Conservation (phyloP, 495 filamentous ascomycete species). For the Astrothelium subdiscretum region DNA sequence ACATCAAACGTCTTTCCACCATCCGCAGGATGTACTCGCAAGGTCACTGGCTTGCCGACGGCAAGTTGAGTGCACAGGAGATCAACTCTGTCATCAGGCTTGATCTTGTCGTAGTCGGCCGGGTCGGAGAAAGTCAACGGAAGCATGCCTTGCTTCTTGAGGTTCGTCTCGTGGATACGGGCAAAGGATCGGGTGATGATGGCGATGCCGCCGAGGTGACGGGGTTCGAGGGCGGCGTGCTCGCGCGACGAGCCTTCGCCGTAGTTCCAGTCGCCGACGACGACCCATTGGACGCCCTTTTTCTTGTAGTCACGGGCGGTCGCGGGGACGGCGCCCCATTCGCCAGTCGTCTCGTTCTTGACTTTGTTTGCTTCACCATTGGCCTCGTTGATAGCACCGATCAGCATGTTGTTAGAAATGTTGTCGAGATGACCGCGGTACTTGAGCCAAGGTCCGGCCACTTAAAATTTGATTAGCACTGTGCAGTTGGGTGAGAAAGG, state of each 20-base stretch:
- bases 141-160: slow-evolving; percentile 99
- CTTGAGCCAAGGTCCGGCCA: slow-evolving; percentile 98
- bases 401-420: slow-evolving; percentile 99
- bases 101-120: slow-evolving; percentile 95
- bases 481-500: neutral
- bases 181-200: slow-evolving; percentile 95
- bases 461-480: slow-evolving; percentile 14
- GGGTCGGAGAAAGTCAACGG: slow-evolving; percentile 90
- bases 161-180: slow-evolving; percentile 99
- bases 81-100: slow-evolving; percentile 84
- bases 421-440: slow-evolving; percentile 99
- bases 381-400: slow-evolving; percentile 89
- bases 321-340: slow-evolving; percentile 79
- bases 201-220: slow-evolving; percentile 91
- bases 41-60: slow-evolving; percentile 88
- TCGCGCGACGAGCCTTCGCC: slow-evolving; percentile 95
- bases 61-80: slow-evolving; percentile 81
- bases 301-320: slow-evolving; percentile 98
- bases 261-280: slow-evolving; percentile 99
- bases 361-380: slow-evolving; percentile 98
- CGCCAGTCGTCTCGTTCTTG: slow-evolving; percentile 76
- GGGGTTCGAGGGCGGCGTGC: slow-evolving; percentile 94
- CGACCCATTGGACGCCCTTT: slow-evolving; percentile 91
- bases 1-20: slow-evolving; percentile 63
- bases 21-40: slow-evolving; percentile 81